Percentiles rank a stretch among this genome's conserved stretches.
These are phyloP conservation scores for Saturnispora dispora DNA, from an alignment of 805 yeast species.

Conservation along the genomic window DNA sequence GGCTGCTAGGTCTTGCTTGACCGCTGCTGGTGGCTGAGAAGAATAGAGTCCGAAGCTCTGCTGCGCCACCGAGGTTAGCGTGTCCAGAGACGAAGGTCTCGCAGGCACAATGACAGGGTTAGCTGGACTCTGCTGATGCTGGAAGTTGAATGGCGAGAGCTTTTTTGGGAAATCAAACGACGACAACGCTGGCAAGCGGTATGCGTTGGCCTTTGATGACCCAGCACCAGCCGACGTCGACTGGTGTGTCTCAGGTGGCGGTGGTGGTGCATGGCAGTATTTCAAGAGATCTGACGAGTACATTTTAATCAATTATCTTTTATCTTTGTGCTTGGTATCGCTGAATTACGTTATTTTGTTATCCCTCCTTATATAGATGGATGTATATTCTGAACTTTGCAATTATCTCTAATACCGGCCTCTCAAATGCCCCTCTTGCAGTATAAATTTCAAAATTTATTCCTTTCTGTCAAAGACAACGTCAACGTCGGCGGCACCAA, in stretches of 20 bases:
- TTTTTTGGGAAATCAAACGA: not conserved
- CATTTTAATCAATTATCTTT: not conserved
- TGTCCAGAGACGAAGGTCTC: not conserved
- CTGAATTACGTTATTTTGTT: not conserved
- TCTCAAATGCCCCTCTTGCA: not conserved
- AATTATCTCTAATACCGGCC: not conserved
- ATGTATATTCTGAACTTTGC: not conserved
- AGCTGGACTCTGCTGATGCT: not conserved
- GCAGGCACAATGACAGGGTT: not conserved
- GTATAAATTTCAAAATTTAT: not conserved
- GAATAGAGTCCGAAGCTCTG: conserved; percentile 8
- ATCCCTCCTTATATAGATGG: not conserved
- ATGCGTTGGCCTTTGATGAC: not conserved
- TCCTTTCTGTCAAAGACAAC: not conserved
- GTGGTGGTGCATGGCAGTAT: conserved; percentile 10
- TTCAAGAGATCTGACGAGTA: conserved; percentile 14
- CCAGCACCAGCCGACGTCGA: not conserved
- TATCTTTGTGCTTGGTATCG: not conserved
- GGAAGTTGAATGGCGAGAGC: not conserved
- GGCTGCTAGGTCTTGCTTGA: not conserved
- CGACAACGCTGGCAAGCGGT: not conserved
- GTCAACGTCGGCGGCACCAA: not conserved
- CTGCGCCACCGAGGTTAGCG: conserved; percentile 10
- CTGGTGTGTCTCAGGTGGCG: not conserved
- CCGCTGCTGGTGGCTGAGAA: not conserved